Conservation (phyloP, 2,329 filamentous ascomycete genomes). For the Diaporthe capsici region DNA sequence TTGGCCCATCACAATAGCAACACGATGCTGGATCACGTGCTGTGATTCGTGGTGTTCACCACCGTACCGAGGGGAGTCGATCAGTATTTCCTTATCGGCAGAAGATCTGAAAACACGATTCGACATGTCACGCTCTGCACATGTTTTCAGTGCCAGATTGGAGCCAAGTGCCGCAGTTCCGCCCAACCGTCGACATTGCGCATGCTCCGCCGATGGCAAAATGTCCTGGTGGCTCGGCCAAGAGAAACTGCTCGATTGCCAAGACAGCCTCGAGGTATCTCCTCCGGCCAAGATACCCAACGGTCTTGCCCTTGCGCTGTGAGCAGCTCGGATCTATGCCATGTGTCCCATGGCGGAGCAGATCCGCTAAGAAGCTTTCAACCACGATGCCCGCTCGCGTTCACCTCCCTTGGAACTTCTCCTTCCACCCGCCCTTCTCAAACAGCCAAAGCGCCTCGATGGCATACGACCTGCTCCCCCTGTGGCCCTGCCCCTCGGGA, state of each 20-base stretch:
- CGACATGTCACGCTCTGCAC: not conserved
- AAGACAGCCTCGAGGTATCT: too few relatives aligned
- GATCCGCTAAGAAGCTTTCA: not conserved
- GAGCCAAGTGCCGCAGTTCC: too few relatives aligned
- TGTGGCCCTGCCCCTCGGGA: slow-evolving; percentile 76
- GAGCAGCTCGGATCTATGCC: too few relatives aligned
- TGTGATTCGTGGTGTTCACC: not conserved
- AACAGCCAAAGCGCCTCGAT: slow-evolving; percentile 91
- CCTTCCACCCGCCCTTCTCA: slow-evolving; percentile 79
- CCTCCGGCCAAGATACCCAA: not conserved
- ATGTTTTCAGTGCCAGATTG: not conserved
- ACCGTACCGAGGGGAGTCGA: not conserved
- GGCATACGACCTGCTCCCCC: slow-evolving; percentile 86
- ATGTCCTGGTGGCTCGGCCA: too few relatives aligned
- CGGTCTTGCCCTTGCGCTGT: not conserved
- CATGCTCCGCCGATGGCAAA: too few relatives aligned
- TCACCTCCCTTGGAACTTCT: slow-evolving; percentile 65
- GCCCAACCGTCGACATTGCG: not conserved
- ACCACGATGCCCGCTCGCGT: not conserved
- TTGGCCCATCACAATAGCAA: not conserved
- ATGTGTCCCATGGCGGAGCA: too few relatives aligned
- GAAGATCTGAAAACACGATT: too few relatives aligned
- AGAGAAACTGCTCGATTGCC: too few relatives aligned
- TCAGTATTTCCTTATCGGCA: not conserved
- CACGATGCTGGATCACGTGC: not conserved